These are phyloP conservation scores for Colletotrichum endophyticum DNA, from an alignment of 2,329 filamentous ascomycete species.

Conservation along the genomic window DNA sequence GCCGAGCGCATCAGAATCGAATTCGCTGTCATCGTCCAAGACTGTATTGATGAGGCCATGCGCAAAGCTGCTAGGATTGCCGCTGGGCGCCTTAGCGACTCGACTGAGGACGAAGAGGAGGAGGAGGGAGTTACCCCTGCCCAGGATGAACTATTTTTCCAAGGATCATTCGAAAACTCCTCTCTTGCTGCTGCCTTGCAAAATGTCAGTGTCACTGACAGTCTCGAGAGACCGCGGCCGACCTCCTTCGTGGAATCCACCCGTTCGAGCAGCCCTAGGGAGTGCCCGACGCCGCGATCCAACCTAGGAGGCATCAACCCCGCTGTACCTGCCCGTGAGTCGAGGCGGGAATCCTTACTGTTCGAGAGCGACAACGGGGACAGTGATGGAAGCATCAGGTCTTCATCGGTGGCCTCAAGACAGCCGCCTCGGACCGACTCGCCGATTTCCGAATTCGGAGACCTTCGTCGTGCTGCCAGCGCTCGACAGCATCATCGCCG, in stretches of 20 bases:
- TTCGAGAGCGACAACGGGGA: conserved; percentile 84
- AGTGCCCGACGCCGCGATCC: conserved; percentile 90
- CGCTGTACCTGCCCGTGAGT: conserved; percentile 63
- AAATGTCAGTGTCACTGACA: conserved; percentile 45
- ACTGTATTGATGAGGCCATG: conserved; percentile 92
- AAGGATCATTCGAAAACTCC: conserved; percentile 62
- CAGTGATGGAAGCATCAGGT: conserved; percentile 88
- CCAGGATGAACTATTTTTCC: conserved; percentile 60
- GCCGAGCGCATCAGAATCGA: conserved; percentile 94
- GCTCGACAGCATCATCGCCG: conserved; percentile 84
- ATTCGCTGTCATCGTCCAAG: conserved; percentile 89
- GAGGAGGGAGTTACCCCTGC: conserved; percentile 45
- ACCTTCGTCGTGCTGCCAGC: conserved; percentile 76
- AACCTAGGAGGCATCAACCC: conserved; percentile 66
- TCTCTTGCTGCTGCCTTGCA: conserved; percentile 62
- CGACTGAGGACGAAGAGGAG: conserved; percentile 65
- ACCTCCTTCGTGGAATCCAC: conserved; percentile 69
- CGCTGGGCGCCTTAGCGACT: conserved; percentile 83
- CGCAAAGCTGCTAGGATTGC: conserved; percentile 88
- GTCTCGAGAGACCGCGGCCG: conserved; percentile 60
- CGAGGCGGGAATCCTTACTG: conserved; percentile 78
- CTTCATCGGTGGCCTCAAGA: conserved; percentile 75
- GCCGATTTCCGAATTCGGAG: conserved; percentile 84
- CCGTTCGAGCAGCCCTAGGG: conserved; percentile 86
- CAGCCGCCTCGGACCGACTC: conserved; percentile 80